Percentiles rank a stretch among this genome's conserved stretches.
Conservation (phyloP, 257 asterid species). For the Solanum appendiculatum region DNA sequence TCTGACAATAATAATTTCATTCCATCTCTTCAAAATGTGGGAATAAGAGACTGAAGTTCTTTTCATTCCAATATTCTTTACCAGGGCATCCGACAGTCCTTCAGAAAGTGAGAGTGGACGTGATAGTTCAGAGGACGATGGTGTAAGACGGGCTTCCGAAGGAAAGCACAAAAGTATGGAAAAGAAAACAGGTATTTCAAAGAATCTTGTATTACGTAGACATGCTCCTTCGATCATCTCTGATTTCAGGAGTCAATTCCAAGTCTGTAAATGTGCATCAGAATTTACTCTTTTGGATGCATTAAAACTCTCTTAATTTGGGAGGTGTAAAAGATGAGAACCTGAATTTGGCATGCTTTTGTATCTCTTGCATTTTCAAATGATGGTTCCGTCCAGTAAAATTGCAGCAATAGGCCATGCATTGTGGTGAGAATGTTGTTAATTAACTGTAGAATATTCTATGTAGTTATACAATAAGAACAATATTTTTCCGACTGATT, state of each 20-base stretch:
- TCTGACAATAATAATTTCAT: not conserved
- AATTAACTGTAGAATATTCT: not conserved
- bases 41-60: not conserved
- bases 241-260: not conserved
- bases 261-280: not conserved
- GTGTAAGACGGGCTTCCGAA: conserved; percentile 19
- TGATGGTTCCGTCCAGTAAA: not conserved
- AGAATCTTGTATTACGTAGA: not conserved
- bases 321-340: not conserved
- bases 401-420: not conserved
- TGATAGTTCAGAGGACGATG: conserved; percentile 43
- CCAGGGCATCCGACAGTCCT: conserved; percentile 39
- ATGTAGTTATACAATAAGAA: not conserved
- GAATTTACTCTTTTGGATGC: not conserved
- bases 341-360: not conserved
- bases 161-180: conserved; percentile 37
- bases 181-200: conserved; percentile 12
- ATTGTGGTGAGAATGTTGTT: not conserved
- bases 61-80: not conserved
- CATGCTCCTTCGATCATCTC: not conserved
- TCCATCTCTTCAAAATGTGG: not conserved
- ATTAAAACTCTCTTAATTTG: not conserved
- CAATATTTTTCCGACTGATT: not conserved
- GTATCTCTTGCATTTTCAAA: not conserved
- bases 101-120: conserved; percentile 52